Base-by-base conservation (phyloP, 108 stramenopile species). In the Licmophora abbreviata region DNA sequence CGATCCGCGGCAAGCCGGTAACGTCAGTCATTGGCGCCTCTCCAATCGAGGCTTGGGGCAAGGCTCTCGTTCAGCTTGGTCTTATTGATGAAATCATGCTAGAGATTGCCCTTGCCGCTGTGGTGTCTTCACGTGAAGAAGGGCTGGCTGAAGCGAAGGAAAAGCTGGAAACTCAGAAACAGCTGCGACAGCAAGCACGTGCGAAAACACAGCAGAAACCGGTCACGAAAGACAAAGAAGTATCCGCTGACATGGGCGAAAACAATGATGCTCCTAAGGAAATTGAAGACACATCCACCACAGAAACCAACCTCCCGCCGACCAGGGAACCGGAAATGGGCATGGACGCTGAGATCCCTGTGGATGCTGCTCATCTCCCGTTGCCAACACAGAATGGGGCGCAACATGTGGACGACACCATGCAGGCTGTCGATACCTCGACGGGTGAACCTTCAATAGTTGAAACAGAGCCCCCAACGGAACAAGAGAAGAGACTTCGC, bases 11-110 rank as follows among this genome's bases (percentile, higher is more conserved):
- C 42, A 83, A 81, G 46, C 78, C 73, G 33, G 81, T 89, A 24
- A 51, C 26, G 11, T 61, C 77, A n/a, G 73, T 78, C 3, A 51
- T 76, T 27, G 88, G 68, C 6, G 58, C 58, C 24, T 60, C 74
- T 20, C 75, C 88, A 10, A 17, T 90, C 7, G 80, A 90, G 54
- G 84, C 88, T 2, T 90, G 88, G 88, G 76, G 84, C n/a, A 67
- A 72, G 36, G 75, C 66, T 0, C 60, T 90, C 4, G 41, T 77
- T 5, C 62, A 71, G 33, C 58, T 90, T 2, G 88, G 88, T 30
- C 64, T 90, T 17, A 66, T 84, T 15, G 88, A 90, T 50, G 88
- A 90, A 46, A 56, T 83, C 14, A 82, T 85, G 55, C 57, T 68
- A 20, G 74, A 68, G 36, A 45, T 27, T 25, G 88, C 75, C 17